phyloP scores from a whole-genome alignment of 2,329 filamentous ascomycete genomes.

The Neodidymelliopsis sp. region DNA sequence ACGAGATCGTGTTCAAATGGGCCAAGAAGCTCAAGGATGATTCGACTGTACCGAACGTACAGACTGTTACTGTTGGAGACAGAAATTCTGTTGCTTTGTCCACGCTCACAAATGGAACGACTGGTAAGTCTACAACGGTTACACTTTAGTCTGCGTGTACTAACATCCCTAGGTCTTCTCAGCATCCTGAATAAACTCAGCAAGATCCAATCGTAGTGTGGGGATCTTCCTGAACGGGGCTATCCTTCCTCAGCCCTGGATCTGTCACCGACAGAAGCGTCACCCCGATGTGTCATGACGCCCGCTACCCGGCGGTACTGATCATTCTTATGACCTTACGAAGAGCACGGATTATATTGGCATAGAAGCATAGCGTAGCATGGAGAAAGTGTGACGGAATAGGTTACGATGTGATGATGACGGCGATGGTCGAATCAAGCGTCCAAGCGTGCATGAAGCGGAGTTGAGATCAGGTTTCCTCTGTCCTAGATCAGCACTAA shows the following conservation, averaged over 20 bases:
- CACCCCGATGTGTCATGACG: conserved; percentile 6
- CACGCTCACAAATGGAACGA: conserved; percentile 89
- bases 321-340: background rate
- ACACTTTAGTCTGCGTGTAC: background rate
- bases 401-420: conserved; percentile 9
- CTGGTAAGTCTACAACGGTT: conserved; percentile 65
- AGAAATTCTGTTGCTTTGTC: conserved; percentile 87
- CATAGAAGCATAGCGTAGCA: conserved; percentile 4
- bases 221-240: background rate
- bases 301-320: conserved; percentile 6
- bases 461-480: conserved; percentile 1
- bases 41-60: conserved; percentile 63
- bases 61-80: conserved; percentile 85
- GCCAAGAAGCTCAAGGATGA: conserved; percentile 76
- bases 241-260: too few species aligned
- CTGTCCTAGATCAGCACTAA: conserved; percentile 4
- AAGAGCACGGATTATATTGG: conserved; percentile 1
- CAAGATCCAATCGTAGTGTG: conserved; percentile 25
- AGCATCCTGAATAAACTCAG: conserved; percentile 39
- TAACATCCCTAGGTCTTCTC: conserved; percentile 38
- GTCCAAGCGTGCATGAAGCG: conserved; percentile 12
- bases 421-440: conserved; percentile 2
- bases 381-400: background rate
- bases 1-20: conserved; percentile 94
- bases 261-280: background rate